phyloP scores from a whole-genome alignment of 768 basidiomycete species.

The Leccinum fibrillosum region DNA sequence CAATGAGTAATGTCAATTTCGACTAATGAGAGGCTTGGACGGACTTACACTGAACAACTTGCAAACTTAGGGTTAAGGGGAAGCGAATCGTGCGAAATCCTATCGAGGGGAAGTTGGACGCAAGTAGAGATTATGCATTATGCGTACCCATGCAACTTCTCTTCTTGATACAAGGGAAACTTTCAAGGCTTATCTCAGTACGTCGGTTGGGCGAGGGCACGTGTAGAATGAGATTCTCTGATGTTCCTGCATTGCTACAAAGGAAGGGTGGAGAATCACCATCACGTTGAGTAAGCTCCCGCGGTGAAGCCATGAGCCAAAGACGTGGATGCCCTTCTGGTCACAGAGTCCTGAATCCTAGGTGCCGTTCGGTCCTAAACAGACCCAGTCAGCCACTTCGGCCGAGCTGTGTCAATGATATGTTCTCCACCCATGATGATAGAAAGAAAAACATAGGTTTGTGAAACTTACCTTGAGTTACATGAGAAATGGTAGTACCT shows the following conservation, averaged over 20 bases:
- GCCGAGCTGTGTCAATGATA: neutral
- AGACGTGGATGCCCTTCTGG: conserved; percentile 14
- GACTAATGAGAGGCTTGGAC: neutral
- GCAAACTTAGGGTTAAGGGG: neutral
- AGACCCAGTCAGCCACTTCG: neutral
- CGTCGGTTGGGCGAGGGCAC: conserved; percentile 9
- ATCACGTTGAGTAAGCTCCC: conserved; percentile 15
- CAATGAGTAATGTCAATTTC: neutral
- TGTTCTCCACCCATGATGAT: neutral
- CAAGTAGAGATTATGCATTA: neutral
- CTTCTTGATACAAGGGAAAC: conserved; percentile 1
- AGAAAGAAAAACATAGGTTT: too few species aligned
- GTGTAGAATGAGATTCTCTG: conserved; percentile 19
- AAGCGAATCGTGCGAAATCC: neutral
- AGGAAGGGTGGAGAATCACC: conserved; percentile 27
- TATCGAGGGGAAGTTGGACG: neutral
- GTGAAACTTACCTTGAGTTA: neutral
- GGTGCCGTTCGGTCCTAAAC: neutral
- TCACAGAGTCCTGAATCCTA: neutral
- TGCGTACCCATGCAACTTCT: neutral
- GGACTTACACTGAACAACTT: neutral
- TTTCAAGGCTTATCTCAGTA: conserved; percentile 5
- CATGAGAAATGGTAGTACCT: neutral
- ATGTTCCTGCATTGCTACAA: conserved; percentile 19
- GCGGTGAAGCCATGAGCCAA: conserved; percentile 17